A percentile compares a stretch with the other conserved stretches of the same genome.
Evolutionary conservation across 108 stramenopile species (phyloP).

Genomic region (Fragilaria crotonensis): DNA sequence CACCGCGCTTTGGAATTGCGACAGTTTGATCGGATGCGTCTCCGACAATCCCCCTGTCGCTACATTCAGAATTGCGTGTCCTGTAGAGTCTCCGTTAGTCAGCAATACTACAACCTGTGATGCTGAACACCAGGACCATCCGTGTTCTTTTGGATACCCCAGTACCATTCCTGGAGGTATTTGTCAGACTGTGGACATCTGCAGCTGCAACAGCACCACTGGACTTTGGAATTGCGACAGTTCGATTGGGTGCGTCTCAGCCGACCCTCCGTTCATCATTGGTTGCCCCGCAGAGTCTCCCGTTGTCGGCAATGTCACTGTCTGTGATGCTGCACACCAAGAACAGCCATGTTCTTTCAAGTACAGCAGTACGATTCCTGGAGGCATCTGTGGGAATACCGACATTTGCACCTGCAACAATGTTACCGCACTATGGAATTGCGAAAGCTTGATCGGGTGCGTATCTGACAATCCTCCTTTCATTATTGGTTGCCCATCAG

Average conservation of each 20-base stretch:
- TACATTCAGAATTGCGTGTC: background rate
- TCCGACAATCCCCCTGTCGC: background rate
- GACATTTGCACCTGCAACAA: too few species aligned
- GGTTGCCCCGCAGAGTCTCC: background rate
- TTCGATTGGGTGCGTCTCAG: background rate
- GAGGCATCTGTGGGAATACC: too few species aligned
- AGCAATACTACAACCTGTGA: background rate
- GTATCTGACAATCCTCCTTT: too few species aligned
- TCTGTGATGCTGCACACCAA: background rate
- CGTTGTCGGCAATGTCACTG: background rate
- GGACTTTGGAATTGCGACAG: background rate
- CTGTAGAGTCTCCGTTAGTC: background rate
- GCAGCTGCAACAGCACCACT: background rate
- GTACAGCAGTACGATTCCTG: too few species aligned
- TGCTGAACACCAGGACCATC: background rate
- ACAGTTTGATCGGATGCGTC: background rate
- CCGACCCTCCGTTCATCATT: background rate
- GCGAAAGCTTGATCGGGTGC: too few species aligned
- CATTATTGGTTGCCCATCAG: too few species aligned
- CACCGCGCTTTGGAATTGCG: background rate
- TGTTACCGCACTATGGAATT: too few species aligned
- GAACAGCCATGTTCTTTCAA: too few species aligned
- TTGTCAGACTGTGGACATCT: background rate
- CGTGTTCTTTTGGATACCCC: background rate
- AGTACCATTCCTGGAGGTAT: slow-evolving; percentile 1